phyloP scores from a whole-genome alignment of 192 early-diverging fungal genomes.

The Helicostylum pulchrum region DNA sequence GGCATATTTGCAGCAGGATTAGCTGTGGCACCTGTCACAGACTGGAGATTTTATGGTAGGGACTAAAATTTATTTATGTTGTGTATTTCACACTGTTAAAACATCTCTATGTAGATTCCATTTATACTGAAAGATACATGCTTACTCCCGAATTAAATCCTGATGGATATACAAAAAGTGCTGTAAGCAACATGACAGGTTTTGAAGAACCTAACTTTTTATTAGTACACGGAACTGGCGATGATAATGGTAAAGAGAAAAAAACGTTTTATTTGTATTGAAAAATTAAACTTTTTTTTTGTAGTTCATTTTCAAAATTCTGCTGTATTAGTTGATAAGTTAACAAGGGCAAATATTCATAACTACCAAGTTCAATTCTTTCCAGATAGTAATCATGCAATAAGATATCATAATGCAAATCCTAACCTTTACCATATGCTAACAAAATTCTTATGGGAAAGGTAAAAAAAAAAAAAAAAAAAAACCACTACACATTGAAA shows the following conservation, averaged over 20 bases:
- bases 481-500: not conserved
- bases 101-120: conserved; percentile 56
- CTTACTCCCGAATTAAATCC: conserved; percentile 76
- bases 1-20: conserved; percentile 83
- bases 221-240: conserved; percentile 87
- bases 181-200: conserved; percentile 75
- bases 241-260: conserved; percentile 62
- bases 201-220: conserved; percentile 79
- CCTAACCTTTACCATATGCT: conserved; percentile 45
- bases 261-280: not conserved
- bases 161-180: conserved; percentile 73
- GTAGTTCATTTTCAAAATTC: conserved; percentile 92
- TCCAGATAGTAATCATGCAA: conserved; percentile 89
- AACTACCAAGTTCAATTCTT: conserved; percentile 86
- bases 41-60: conserved; percentile 72
- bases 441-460: conserved; percentile 37
- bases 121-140: conserved; percentile 98
- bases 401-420: conserved; percentile 74
- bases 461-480: conserved; percentile 7
- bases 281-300: not conserved
- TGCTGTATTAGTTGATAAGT: conserved; percentile 67
- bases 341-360: conserved; percentile 71
- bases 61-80: not conserved
- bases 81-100: not conserved
- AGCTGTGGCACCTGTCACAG: conserved; percentile 94